Evolutionary conservation across 345 rosid genomes (phyloP), one percentile per base, ranked within the genome.

Genomic region (Cardiospermum halicacabum): DNA sequence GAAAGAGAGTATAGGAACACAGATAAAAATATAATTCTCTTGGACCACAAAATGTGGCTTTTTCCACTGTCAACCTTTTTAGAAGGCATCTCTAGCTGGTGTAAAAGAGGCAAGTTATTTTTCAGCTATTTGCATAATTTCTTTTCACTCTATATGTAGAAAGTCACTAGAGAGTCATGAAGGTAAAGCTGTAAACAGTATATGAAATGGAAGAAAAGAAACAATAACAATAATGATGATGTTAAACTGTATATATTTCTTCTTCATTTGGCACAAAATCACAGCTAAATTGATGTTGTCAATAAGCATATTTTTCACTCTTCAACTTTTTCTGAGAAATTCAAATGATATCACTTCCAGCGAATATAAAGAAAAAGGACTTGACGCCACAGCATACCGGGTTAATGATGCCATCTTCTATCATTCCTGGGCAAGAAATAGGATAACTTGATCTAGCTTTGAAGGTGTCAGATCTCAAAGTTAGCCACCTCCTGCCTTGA

Each of bases 401-500:
- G 43, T 39, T 18, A 19, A 21, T 7, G 43, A 12, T 48, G 34
- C 19, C 49, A 19, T 42, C 28, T 7, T 3, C 34, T 21, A 15
- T 26, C 40, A 61, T 11, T 0, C 54, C 54, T 45, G 54, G 39
- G 47, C 15, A n/a, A 39, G 65, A 28, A 22, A 61, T 61, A 21
- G 18, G 65, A 28, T 5, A 43, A 7, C 13, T 9, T 24, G 9
- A 49, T 24, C 19, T 63, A 22, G 22, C 67, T 34, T 32, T 1
- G 45, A n/a, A 32, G 36, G 21, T 21, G 18, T 47, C 47, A 3
- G 12, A 8, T 16, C 16, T 7, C 26, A 39, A 27, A 18, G n/a
- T 48, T 68, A 82, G 40, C 81, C 75, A 26, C 84, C 75, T 64
- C 81, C 81, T 0, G 90, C 71, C 68, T 80, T 82, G 34, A 85